Base-by-base conservation (phyloP, 441 rosid genomes). In the Jatropha podagrica region DNA sequence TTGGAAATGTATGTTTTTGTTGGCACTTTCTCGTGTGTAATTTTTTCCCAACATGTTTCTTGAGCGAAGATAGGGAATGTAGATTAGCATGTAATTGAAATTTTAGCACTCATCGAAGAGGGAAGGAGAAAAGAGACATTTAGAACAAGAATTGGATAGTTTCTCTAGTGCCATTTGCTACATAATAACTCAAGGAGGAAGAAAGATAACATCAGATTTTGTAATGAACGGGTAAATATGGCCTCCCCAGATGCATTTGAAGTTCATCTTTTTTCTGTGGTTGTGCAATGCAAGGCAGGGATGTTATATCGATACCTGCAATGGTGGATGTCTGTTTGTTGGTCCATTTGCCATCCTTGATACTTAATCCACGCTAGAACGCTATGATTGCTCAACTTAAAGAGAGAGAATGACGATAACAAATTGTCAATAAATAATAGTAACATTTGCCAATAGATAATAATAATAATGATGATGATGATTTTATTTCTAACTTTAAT, bases 1-100 rank as follows among this genome's bases (percentile, higher is more conserved):
- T 41, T 41, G 74, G 59, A 76, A 65, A 44, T 48, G 49, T 66
- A 68, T 60, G 48, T 66, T 41, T 61, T 48, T 66, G 27, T 59
- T 27, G 51, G 58, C 20, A 14, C n/a, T 51, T n/a, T 26, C 1
- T 49, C 26, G 23, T 74, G 63, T 14, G 5, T 56, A 7, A 46
- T 56, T 65, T 76, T 64, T 72, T 42, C 18, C 46, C 63, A 3
- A 7, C 41, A 63, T 51, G 9, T 26, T 17, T 65, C 44, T 23
- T 32, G 68, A 66, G 42, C 1, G 41, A 38, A 41, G 13, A 32
- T 63, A 63, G 72, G 58, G 55, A n/a, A 65, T 67, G 37, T 60
- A 38, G 75, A 64, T 66, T 65, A 55, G 55, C 14, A 32, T 51
- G 32, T 60, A 59, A 46, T 51, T 58, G 49, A 59, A 48, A 75